Conservation (phyloP, 2,329 filamentous ascomycete species). For the Scytalidium lignicola region DNA sequence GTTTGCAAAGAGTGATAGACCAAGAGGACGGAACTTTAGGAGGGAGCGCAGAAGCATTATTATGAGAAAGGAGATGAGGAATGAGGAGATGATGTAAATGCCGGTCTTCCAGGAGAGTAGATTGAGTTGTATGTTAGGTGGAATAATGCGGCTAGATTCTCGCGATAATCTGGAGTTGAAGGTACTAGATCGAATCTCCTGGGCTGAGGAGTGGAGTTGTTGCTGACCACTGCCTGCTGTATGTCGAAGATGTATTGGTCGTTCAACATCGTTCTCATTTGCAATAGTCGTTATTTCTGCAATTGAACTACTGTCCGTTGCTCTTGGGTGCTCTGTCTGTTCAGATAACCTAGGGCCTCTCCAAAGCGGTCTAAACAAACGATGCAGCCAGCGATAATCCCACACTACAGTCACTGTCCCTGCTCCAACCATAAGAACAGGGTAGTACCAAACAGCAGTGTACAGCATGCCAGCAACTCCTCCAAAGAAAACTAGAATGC, state of each 20-base stretch:
- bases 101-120: slow-evolving; percentile 42
- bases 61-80: slow-evolving; percentile 51
- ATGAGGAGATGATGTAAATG: slow-evolving; percentile 36
- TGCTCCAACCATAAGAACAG: slow-evolving; percentile 51
- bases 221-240: too few relatives aligned
- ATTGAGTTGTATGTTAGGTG: slow-evolving; percentile 22
- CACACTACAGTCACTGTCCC: slow-evolving; percentile 48
- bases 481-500: slow-evolving; percentile 57
- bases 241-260: too few relatives aligned
- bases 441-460: slow-evolving; percentile 71
- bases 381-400: slow-evolving; percentile 36
- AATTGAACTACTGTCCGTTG: too few relatives aligned
- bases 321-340: background rate
- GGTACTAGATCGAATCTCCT: too few relatives aligned
- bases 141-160: too few relatives aligned
- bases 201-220: too few relatives aligned
- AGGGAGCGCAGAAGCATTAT: slow-evolving; percentile 48
- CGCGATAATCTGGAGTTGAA: too few relatives aligned
- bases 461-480: slow-evolving; percentile 63
- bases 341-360: too few relatives aligned
- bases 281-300: too few relatives aligned
- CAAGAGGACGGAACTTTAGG: slow-evolving; percentile 35
- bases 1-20: slow-evolving; percentile 62
- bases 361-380: too few relatives aligned
- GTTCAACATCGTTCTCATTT: too few relatives aligned